phyloP scores from a whole-genome alignment of 306 rosid genomes.

The Macrotyloma uniflorum region DNA sequence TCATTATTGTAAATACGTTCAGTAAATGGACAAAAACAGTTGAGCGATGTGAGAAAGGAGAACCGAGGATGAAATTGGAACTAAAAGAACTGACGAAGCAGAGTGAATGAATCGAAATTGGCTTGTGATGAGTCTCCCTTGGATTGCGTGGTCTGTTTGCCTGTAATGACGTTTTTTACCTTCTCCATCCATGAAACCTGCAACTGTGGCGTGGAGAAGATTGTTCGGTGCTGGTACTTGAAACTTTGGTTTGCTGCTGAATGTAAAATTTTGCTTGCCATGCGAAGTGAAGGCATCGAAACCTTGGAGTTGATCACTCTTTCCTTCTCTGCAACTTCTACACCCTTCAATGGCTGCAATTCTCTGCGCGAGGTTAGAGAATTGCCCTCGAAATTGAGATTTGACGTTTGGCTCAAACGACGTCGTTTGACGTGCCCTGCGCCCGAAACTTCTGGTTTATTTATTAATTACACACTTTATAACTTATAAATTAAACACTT shows the following conservation, averaged over 20 bases:
- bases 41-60: background rate
- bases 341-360: background rate
- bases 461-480: too few species aligned
- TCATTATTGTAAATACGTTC: background rate
- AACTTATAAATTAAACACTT: too few species aligned
- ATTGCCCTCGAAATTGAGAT: background rate
- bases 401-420: background rate
- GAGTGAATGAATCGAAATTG: slow-evolving; percentile 62
- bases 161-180: slow-evolving; percentile 80
- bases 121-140: slow-evolving; percentile 27
- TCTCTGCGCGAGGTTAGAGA: background rate
- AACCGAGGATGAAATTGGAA: background rate
- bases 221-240: slow-evolving; percentile 49
- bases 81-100: slow-evolving; percentile 55
- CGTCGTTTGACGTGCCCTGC: background rate
- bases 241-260: slow-evolving; percentile 10
- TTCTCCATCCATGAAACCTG: slow-evolving; percentile 73
- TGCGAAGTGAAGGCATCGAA: slow-evolving; percentile 54
- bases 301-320: background rate
- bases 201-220: slow-evolving; percentile 63
- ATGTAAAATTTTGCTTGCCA: slow-evolving; percentile 33
- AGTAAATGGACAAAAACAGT: background rate
- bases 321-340: background rate
- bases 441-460: too few species aligned
- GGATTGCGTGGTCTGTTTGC: slow-evolving; percentile 45